Conservation (phyloP, 352 stramenopile species). For the Phytophthora agathidicida region DNA sequence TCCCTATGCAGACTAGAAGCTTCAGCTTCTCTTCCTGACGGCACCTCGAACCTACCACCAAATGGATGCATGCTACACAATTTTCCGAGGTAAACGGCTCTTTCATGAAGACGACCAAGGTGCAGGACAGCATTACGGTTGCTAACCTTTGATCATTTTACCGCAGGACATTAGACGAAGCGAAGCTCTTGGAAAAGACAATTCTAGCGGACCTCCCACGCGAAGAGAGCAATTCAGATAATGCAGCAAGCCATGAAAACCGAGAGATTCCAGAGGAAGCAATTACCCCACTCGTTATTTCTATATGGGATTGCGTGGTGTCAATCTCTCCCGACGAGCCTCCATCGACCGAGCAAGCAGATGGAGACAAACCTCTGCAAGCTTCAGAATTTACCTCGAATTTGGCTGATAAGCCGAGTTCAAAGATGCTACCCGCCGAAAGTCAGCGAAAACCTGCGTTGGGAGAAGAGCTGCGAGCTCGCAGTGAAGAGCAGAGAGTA, state of each 20-base stretch:
- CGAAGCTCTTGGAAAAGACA: conserved; percentile 59
- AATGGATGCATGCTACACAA: conserved; percentile 59
- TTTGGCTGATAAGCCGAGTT: conserved; percentile 11
- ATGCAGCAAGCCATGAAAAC: conserved; percentile 13
- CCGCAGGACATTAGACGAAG: conserved; percentile 50
- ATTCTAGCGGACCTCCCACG: conserved; percentile 15
- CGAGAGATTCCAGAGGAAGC: conserved; percentile 16
- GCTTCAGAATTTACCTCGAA: conserved; percentile 14
- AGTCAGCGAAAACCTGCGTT: conserved; percentile 23
- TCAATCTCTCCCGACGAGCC: conserved; percentile 20
- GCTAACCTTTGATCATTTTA: not conserved
- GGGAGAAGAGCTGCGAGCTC: conserved; percentile 25
- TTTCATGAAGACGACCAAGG: too few relatives aligned
- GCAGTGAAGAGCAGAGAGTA: conserved; percentile 26
- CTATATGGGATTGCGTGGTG: conserved; percentile 32
- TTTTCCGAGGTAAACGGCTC: conserved; percentile 49
- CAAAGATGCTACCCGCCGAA: conserved; percentile 14
- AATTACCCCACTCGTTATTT: conserved; percentile 11
- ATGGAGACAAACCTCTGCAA: conserved; percentile 13
- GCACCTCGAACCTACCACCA: not conserved
- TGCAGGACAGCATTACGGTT: too few relatives aligned
- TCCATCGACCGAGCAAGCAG: not conserved
- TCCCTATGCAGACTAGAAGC: conserved; percentile 29
- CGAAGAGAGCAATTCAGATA: conserved; percentile 5
- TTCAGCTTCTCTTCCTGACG: not conserved